Conservation (phyloP, 1,284 basidiomycete genomes). For the Exobasidium cylindrosporum region DNA sequence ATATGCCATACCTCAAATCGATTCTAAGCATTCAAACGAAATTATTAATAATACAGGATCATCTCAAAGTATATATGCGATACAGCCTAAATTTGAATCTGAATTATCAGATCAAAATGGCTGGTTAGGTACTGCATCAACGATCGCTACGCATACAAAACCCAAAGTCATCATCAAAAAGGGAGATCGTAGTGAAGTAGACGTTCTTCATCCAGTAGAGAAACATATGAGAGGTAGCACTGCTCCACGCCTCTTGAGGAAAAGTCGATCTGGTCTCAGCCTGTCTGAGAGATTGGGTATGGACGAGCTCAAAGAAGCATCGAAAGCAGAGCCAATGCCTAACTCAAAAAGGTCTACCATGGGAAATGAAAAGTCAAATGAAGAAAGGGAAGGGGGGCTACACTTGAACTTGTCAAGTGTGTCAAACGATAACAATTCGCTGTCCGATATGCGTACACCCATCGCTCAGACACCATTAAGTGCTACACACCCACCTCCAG, state of each 20-base stretch:
- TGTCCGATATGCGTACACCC: background rate
- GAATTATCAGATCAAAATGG: background rate
- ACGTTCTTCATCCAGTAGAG: background rate
- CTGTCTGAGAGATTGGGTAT: background rate
- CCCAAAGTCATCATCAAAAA: background rate
- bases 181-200: background rate
- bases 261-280: slow-evolving; percentile 8
- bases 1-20: background rate
- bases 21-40: background rate
- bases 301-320: slow-evolving; percentile 12
- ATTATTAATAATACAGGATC: slow-evolving; percentile 13
- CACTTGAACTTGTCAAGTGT: too few relatives aligned
- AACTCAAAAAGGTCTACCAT: background rate
- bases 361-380: background rate
- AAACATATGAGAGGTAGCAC: slow-evolving; percentile 9
- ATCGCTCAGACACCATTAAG: slow-evolving; percentile 39
- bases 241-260: slow-evolving; percentile 12
- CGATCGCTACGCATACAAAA: background rate
- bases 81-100: too few relatives aligned
- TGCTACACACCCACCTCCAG: slow-evolving; percentile 39
- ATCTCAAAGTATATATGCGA: slow-evolving; percentile 36
- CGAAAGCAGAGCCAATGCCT: slow-evolving; percentile 12
- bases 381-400: too few relatives aligned
- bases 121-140: background rate
- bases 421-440: background rate